Percentiles rank a stretch among this genome's conserved stretches.
phyloP scores from a whole-genome alignment of 441 rosid species.

The Macaranga tanarius region DNA sequence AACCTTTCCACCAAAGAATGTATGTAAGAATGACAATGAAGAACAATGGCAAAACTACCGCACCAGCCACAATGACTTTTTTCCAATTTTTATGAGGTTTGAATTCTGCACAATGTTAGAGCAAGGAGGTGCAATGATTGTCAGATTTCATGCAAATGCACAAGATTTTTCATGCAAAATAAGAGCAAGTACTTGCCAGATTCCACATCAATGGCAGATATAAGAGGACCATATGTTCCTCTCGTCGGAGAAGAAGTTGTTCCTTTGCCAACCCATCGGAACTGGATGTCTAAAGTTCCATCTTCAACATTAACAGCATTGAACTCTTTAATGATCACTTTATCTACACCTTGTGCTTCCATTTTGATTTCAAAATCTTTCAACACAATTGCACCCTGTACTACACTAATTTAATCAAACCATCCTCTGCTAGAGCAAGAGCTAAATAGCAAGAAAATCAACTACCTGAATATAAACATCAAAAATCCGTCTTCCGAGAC shows the following conservation, averaged over 20 bases:
- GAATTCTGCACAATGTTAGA: constrained; percentile 13
- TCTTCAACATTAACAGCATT: constrained; percentile 18
- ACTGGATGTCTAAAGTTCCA: constrained; percentile 25
- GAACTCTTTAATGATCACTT: constrained; percentile 17
- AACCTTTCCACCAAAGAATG: constrained; percentile 26
- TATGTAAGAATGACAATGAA: constrained; percentile 11
- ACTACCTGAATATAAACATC: constrained; percentile 34
- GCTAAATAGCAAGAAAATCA: not conserved
- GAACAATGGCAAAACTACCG: constrained; percentile 7
- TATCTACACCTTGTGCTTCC: too few species aligned
- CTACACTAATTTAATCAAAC: not conserved
- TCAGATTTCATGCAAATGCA: not conserved
- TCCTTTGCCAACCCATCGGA: constrained; percentile 37
- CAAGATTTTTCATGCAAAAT: too few species aligned
- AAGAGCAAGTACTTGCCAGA: constrained; percentile 20
- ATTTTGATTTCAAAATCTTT: too few species aligned
- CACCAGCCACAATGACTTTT: constrained; percentile 25
- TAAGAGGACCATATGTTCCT: constrained; percentile 35
- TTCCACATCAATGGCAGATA: constrained; percentile 29
- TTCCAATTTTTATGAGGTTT: constrained; percentile 20
- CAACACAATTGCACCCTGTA: constrained; percentile 25
- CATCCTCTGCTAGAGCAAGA: not conserved
- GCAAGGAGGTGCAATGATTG: not conserved
- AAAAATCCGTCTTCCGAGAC: constrained; percentile 30
- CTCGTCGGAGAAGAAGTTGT: constrained; percentile 21